phyloP scores from a whole-genome alignment of 2,329 filamentous ascomycete species.

The Fusarium poae region DNA sequence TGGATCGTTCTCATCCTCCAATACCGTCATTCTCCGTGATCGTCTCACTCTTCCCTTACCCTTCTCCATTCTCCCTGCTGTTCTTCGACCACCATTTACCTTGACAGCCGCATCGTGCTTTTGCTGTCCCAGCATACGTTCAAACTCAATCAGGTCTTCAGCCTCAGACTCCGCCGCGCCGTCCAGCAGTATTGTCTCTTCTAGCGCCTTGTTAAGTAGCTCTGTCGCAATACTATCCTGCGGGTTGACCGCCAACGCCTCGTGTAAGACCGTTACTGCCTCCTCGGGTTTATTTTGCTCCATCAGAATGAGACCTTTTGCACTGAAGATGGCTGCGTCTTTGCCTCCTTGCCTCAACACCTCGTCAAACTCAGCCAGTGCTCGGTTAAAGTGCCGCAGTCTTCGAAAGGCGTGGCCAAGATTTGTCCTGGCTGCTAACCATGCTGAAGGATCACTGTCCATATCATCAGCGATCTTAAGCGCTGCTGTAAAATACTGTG shows the following conservation, averaged over 20 bases:
- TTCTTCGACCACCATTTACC: slow-evolving; percentile 51
- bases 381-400: slow-evolving; percentile 74
- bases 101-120: slow-evolving; percentile 60
- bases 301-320: slow-evolving; percentile 86
- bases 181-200: slow-evolving; percentile 67
- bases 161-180: slow-evolving; percentile 62
- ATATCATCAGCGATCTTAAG: slow-evolving; percentile 83
- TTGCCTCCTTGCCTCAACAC: slow-evolving; percentile 86
- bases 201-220: slow-evolving; percentile 77
- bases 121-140: slow-evolving; percentile 63
- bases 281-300: slow-evolving; percentile 81
- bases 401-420: slow-evolving; percentile 89
- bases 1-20: slow-evolving; percentile 54
- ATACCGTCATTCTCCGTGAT: slow-evolving; percentile 50
- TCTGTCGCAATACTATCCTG: slow-evolving; percentile 87
- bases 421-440: slow-evolving; percentile 87
- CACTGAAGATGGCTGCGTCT: slow-evolving; percentile 81
- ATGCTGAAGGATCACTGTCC: slow-evolving; percentile 83
- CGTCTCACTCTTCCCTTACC: slow-evolving; percentile 61
- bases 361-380: slow-evolving; percentile 86
- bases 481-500: slow-evolving; percentile 81
- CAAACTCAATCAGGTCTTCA: slow-evolving; percentile 64
- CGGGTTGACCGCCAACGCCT: slow-evolving; percentile 81
- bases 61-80: slow-evolving; percentile 53
- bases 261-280: slow-evolving; percentile 85